A percentile compares a stretch with the other conserved stretches of the same genome.
These are phyloP conservation scores for Lentinula aciculospora DNA, from an alignment of 768 basidiomycete genomes.

Conservation along the genomic window DNA sequence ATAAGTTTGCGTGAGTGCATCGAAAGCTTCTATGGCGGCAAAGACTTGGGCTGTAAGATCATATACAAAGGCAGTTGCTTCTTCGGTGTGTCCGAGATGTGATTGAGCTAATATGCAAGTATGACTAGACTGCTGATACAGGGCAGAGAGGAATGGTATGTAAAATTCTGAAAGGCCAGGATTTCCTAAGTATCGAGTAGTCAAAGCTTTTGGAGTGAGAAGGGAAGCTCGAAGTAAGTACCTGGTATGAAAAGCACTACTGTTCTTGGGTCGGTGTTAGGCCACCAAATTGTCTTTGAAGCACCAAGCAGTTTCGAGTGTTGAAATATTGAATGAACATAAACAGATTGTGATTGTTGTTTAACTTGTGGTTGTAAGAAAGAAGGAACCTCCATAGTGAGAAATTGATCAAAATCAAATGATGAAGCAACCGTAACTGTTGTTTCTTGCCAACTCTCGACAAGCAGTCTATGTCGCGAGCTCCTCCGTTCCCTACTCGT, in stretches of 20 bases:
- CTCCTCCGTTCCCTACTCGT: slow-evolving; percentile 51
- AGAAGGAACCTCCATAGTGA: neutral
- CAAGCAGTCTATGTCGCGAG: slow-evolving; percentile 45
- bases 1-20: slow-evolving; percentile 31
- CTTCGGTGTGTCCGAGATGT: slow-evolving; percentile 60
- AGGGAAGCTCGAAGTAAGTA: slow-evolving; percentile 12
- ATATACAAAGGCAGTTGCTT: slow-evolving; percentile 16
- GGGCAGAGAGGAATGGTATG: slow-evolving; percentile 49
- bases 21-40: slow-evolving; percentile 49
- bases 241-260: slow-evolving; percentile 49
- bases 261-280: slow-evolving; percentile 20
- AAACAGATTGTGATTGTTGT: slow-evolving; percentile 1
- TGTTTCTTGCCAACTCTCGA: neutral
- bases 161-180: slow-evolving; percentile 68
- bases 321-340: slow-evolving; percentile 28
- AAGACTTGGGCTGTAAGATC: slow-evolving; percentile 36
- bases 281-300: slow-evolving; percentile 53
- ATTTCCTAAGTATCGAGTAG: slow-evolving; percentile 29
- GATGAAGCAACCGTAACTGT: neutral
- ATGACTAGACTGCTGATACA: slow-evolving; percentile 29
- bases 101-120: slow-evolving; percentile 57
- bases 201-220: neutral
- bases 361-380: slow-evolving; percentile 10
- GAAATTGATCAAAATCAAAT: neutral
- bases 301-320: slow-evolving; percentile 32